Base-by-base conservation (phyloP, 2,329 filamentous ascomycete genomes). In the Seiridium cupressi region DNA sequence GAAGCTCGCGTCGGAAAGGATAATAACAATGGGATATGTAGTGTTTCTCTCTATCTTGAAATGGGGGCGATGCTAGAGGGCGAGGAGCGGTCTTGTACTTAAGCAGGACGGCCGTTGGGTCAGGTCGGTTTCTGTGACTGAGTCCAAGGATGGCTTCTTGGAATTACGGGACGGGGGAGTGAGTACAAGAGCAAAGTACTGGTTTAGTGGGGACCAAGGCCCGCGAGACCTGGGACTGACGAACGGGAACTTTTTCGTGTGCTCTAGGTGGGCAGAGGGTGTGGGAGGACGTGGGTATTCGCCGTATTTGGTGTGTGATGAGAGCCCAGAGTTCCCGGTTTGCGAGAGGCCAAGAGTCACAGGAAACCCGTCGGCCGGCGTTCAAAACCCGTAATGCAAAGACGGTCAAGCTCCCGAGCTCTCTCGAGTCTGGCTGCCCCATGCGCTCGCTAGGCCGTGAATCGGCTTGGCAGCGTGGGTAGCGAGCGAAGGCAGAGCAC, bases 191-290 rank as follows among this genome's bases (percentile, higher is more conserved):
- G 32, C 32, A 42, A 44, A 53, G 57, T 54, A 47, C 40, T 40
- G 53, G 10, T 31, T 36, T 44, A 46, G 47, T 47, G 57, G 57
- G 49, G 44, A 53, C 26, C 48, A 53, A 54, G 35, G 48, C 32
- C 57, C 57, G 57, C 57, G 49, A 59, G 57, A 59, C 57, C 57
- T 26, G 7, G 18, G 42, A 46, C 57, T 54, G 57, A 54, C 57
- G 57, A 59, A 59, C 57, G 40, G 57, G 49, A 59, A 46, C 35
- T 54, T 53, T 59, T 44, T 44, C 31, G 18, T 51, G 31, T 38
- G 55, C 35, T 35, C 26, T 49, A 44, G 44, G 57, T 59, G 57
- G 57, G 49, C 38, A 49, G 49, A 42, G n/a, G 57, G 57, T 59
- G 57, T 59, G 57, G 57, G 48, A 53, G 38, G 57, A 53, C 47